Evolutionary conservation across 495 filamentous ascomycete genomes (phyloP), one percentile per base, ranked within the genome.

Genomic region (Xylaria venustula): DNA sequence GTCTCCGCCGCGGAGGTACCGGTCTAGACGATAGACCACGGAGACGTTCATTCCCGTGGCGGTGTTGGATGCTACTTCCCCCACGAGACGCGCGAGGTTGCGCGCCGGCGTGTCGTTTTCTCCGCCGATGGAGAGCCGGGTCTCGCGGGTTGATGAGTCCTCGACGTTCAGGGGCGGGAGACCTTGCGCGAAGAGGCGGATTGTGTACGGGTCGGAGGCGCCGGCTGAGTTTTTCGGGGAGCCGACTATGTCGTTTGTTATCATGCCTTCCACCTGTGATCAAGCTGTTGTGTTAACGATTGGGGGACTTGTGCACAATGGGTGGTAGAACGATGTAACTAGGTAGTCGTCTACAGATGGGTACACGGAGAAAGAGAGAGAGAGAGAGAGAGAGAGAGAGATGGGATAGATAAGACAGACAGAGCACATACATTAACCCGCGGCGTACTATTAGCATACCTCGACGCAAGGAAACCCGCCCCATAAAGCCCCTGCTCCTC

Each of bases 401-500:
- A 36, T 20, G 9, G 8, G 48, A 40, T 40, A 12, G 37, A 40
- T 40, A 15, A 47, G 8, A 8, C 12, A 25, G 45, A 25, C 14
- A 14, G 7, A 42, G 54, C 15, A 63, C 66, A 12, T 63, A 71
- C 68, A 58, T 71, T 71, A 11, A 67, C 66, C n/a, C 60, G 64
- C 30, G 68, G 66, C 54, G 64, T 71, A 11, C 73, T 70, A 60
- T 79, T 79, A 23, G 72, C 74, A 45, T 79, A 75, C 3, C 73
- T 75, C 67, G 78, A 73, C 12, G 82, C 82, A 5, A 82, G 62
- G 65, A 77, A 77, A 32, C 64, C 58, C 11, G 76, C 72, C 2
- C 82, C 82, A 52, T 79, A 83, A 0, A 82, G 69, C 25, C 67
- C 71, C 64, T 85, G 82, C 51, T 85, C 82, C 69, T 85, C 82